phyloP scores from a whole-genome alignment of 2,329 filamentous ascomycete species.

The Colletotrichum simmondsii region DNA sequence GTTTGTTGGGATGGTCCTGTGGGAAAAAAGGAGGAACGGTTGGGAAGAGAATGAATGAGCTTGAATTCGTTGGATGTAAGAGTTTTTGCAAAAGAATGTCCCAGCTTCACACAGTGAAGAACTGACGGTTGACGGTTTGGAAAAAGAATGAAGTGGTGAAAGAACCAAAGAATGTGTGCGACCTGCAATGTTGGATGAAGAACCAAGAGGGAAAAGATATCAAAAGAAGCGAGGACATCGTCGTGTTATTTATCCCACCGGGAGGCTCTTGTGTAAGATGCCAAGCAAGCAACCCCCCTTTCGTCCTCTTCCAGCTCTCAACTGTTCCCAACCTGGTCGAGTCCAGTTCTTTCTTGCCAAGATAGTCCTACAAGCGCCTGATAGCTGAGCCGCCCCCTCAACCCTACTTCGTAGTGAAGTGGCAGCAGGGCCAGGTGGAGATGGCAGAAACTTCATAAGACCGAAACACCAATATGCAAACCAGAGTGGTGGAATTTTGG shows the following conservation, averaged over 20 bases:
- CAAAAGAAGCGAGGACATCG: not conserved
- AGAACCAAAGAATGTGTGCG: conserved; percentile 29
- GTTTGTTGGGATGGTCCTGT: not conserved
- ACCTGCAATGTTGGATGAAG: conserved; percentile 32
- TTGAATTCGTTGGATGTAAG: conserved; percentile 16
- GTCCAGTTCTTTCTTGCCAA: not conserved
- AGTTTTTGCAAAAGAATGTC: conserved; percentile 34
- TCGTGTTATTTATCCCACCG: conserved; percentile 22
- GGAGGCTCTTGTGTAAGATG: not conserved
- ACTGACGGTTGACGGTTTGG: conserved; percentile 21
- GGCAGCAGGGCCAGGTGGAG: conserved; percentile 4
- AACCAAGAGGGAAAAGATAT: not conserved
- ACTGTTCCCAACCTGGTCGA: not conserved
- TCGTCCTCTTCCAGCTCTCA: not conserved
- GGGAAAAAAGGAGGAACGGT: not conserved
- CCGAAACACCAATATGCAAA: conserved; percentile 32
- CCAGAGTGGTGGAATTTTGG: conserved; percentile 23
- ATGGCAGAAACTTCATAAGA: conserved; percentile 17
- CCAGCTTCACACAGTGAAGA: conserved; percentile 36
- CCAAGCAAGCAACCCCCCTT: not conserved
- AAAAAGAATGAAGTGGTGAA: conserved; percentile 33
- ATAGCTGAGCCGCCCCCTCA: conserved; percentile 14
- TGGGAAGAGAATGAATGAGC: conserved; percentile 21
- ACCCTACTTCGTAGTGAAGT: not conserved
- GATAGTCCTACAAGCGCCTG: not conserved